Evolutionary conservation across 331 rosid species (phyloP).

Genomic region (Cydonia oblonga): DNA sequence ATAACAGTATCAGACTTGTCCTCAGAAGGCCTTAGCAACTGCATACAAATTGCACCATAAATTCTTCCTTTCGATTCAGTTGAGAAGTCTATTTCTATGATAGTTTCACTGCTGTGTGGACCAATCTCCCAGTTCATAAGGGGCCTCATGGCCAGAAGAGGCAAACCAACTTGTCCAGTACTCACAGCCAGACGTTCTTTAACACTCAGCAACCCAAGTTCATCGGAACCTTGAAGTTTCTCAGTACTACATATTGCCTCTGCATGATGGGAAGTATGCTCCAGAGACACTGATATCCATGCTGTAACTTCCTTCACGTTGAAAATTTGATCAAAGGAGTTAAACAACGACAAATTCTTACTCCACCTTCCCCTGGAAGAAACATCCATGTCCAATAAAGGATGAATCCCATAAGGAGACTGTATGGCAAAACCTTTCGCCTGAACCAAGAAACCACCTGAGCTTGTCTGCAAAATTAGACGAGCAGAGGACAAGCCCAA

Average conservation of each 20-base stretch:
- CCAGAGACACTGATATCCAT: constrained; percentile 56
- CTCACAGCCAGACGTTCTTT: constrained; percentile 60
- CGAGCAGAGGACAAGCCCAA: constrained; percentile 70
- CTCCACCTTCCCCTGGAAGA: constrained; percentile 72
- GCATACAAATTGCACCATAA: constrained; percentile 72
- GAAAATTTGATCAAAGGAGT: constrained; percentile 70
- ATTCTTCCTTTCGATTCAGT: constrained; percentile 52
- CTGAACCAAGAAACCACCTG: constrained; percentile 78
- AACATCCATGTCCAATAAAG: constrained; percentile 39
- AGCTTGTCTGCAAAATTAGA: constrained; percentile 81
- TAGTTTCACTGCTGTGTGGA: constrained; percentile 55
- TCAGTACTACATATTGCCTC: constrained; percentile 62
- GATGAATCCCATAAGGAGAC: constrained; percentile 75
- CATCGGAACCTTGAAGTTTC: constrained; percentile 37
- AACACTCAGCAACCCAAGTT: constrained; percentile 23
- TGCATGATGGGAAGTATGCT: constrained; percentile 41
- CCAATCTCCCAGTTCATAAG: constrained; percentile 71
- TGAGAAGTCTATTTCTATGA: constrained; percentile 62
- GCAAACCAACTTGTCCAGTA: constrained; percentile 47
- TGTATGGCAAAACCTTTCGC: constrained; percentile 70
- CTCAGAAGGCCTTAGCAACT: constrained; percentile 57
- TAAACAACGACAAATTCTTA: constrained; percentile 60
- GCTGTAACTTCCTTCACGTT: constrained; percentile 66
- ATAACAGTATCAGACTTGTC: constrained; percentile 52
- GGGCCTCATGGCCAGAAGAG: constrained; percentile 59